Percentiles rank a stretch among this genome's conserved stretches.
These are phyloP conservation scores for Comarum palustre DNA, from an alignment of 306 rosid species.

Conservation along the genomic window DNA sequence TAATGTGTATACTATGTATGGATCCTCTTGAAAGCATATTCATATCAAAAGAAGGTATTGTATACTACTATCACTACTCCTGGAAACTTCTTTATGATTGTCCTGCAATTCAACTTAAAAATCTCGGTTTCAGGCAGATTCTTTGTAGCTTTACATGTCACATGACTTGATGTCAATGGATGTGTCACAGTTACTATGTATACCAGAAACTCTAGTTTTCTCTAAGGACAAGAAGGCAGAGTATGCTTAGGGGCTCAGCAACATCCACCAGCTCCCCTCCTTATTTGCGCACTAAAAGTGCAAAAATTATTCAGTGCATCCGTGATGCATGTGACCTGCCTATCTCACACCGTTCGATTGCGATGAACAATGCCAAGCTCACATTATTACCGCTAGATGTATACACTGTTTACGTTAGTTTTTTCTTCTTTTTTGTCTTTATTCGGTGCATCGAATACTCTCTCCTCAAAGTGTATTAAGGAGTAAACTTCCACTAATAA, in stretches of 20 bases:
- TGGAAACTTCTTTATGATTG: neutral
- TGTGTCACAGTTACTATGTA: neutral
- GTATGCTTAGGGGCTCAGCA: slow-evolving; percentile 1
- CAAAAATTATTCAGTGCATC: no score
- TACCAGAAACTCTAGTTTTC: neutral
- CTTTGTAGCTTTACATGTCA: neutral
- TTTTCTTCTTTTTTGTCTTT: no score
- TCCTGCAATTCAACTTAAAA: neutral
- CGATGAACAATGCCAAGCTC: no score
- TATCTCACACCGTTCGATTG: no score
- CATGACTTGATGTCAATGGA: neutral
- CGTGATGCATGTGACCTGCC: no score
- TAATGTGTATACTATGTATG: slow-evolving; percentile 44
- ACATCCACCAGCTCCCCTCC: neutral
- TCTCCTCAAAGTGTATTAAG: no score
- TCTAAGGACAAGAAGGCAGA: slow-evolving; percentile 23
- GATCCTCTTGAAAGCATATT: slow-evolving; percentile 41
- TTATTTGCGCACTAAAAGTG: neutral
- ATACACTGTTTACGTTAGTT: no score
- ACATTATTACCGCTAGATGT: no score
- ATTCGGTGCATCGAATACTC: no score
- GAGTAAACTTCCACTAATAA: neutral
- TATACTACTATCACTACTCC: slow-evolving; percentile 5
- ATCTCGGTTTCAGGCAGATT: neutral
- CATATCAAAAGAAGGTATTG: slow-evolving; percentile 36